Conservation (phyloP, 2,329 filamentous ascomycete genomes). For the Arthrobotrys sinensis region DNA sequence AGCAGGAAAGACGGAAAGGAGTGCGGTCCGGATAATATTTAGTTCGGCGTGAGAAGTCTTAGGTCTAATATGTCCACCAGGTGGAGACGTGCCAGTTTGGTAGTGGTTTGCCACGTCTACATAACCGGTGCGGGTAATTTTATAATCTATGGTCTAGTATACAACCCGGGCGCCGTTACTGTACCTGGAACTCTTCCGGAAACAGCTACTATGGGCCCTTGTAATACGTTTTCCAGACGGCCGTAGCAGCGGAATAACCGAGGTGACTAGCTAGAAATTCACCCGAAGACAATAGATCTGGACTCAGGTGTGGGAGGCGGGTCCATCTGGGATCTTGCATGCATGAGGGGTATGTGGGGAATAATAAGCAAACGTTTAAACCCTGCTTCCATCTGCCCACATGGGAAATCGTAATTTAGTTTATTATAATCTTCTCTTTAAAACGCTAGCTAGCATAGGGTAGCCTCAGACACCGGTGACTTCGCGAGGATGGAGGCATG, state of each 20-base stretch:
- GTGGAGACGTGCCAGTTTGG: no score
- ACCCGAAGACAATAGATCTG: conserved; percentile 39
- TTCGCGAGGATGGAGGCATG: conserved; percentile 1
- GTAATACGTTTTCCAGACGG: not conserved
- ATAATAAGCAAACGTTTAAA: conserved; percentile 4
- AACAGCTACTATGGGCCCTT: not conserved
- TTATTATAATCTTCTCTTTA: not conserved
- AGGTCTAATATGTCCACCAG: no score
- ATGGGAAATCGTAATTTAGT: no score
- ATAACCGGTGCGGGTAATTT: no score
- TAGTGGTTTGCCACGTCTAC: no score
- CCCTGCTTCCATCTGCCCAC: not conserved
- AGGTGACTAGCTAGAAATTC: conserved; percentile 29
- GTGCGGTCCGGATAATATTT: no score
- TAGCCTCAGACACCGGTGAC: not conserved
- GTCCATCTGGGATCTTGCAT: conserved; percentile 27
- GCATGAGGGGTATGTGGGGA: conserved; percentile 35
- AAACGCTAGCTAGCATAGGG: conserved; percentile 8
- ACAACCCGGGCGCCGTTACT: not conserved
- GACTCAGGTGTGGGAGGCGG: conserved; percentile 7
- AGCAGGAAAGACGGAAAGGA: no score
- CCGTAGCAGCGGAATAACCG: conserved; percentile 15
- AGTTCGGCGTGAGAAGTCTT: no score
- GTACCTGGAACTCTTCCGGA: not conserved
- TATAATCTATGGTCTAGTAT: no score